These are phyloP conservation scores for Penicillium sp. DNA, from an alignment of 2,329 filamentous ascomycete species.

Conservation along the genomic window DNA sequence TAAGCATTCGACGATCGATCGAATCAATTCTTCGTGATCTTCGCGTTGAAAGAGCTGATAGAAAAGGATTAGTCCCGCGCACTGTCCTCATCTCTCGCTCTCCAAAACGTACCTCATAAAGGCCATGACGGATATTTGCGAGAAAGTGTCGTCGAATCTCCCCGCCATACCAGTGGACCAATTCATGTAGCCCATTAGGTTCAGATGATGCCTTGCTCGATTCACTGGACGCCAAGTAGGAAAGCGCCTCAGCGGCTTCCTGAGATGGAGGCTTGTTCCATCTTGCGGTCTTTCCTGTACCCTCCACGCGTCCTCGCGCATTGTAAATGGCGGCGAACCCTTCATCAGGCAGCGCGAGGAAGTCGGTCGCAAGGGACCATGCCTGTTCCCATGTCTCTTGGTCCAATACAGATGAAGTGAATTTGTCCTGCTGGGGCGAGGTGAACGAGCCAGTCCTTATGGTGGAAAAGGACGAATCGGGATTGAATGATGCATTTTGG, in stretches of 20 bases:
- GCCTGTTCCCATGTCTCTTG: slow-evolving; percentile 35
- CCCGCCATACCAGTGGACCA: slow-evolving; percentile 41
- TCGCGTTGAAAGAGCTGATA: slow-evolving; percentile 22
- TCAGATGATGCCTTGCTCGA: neutral
- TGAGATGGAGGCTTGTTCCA: slow-evolving; percentile 23
- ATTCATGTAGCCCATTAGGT: slow-evolving; percentile 21
- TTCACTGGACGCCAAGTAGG: slow-evolving; percentile 22
- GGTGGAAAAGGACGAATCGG: slow-evolving; percentile 11
- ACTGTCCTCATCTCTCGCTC: neutral
- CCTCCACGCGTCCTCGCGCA: slow-evolving; percentile 21
- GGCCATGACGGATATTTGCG: slow-evolving; percentile 28
- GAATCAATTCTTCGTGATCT: slow-evolving; percentile 23
- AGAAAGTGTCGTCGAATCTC: slow-evolving; percentile 41
- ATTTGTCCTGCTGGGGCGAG: slow-evolving; percentile 7
- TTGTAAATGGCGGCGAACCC: slow-evolving; percentile 27
- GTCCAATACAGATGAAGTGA: slow-evolving; percentile 20
- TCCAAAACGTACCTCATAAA: slow-evolving; percentile 27
- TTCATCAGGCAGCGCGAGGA: slow-evolving; percentile 34
- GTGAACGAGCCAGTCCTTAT: slow-evolving; percentile 15
- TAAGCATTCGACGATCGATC: slow-evolving; percentile 31
- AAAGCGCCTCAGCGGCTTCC: slow-evolving; percentile 29
- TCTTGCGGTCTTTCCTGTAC: slow-evolving; percentile 27
- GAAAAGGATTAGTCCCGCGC: slow-evolving; percentile 4
- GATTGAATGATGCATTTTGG: slow-evolving; percentile 13
- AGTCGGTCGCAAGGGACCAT: slow-evolving; percentile 38